Evolutionary conservation across 1,284 basidiomycete species (phyloP).

Genomic region (Laetiporus sulphureus): DNA sequence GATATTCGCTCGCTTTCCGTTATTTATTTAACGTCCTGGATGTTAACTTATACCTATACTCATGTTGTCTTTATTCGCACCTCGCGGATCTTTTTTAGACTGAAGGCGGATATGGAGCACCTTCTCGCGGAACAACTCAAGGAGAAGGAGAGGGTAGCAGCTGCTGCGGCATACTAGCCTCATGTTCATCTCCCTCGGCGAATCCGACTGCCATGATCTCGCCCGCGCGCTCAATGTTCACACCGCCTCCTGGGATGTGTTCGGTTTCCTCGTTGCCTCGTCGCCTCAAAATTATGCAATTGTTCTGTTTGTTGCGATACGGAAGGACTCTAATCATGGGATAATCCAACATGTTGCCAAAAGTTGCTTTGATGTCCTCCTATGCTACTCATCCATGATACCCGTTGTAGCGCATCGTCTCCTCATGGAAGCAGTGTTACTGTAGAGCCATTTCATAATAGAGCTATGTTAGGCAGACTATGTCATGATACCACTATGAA

Average conservation of each 20-base stretch:
- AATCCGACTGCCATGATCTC: slow-evolving; percentile 1
- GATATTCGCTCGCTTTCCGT: slow-evolving; percentile 12
- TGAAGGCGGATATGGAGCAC: slow-evolving; percentile 57
- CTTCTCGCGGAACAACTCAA: slow-evolving; percentile 37
- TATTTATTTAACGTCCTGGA: neutral
- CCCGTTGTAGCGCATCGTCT: slow-evolving; percentile 15
- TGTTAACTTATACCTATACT: slow-evolving; percentile 40
- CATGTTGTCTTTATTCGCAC: slow-evolving; percentile 6
- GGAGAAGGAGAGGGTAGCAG: too few species aligned
- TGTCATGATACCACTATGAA: too few species aligned
- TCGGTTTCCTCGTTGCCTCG: slow-evolving; percentile 10
- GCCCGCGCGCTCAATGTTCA: slow-evolving; percentile 10
- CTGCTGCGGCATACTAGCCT: slow-evolving; percentile 15
- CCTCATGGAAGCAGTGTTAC: neutral
- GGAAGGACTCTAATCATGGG: too few species aligned
- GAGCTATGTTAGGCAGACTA: too few species aligned
- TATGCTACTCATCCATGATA: slow-evolving; percentile 11
- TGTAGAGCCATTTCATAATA: neutral
- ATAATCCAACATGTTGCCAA: too few species aligned
- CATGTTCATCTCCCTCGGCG: slow-evolving; percentile 13
- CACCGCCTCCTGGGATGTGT: slow-evolving; percentile 13
- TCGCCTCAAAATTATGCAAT: slow-evolving; percentile 6
- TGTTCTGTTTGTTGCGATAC: slow-evolving; percentile 5
- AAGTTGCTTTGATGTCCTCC: too few species aligned
- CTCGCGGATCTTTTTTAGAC: slow-evolving; percentile 35